Conservation (phyloP, 768 basidiomycete species). For the Calocera cornea region DNA sequence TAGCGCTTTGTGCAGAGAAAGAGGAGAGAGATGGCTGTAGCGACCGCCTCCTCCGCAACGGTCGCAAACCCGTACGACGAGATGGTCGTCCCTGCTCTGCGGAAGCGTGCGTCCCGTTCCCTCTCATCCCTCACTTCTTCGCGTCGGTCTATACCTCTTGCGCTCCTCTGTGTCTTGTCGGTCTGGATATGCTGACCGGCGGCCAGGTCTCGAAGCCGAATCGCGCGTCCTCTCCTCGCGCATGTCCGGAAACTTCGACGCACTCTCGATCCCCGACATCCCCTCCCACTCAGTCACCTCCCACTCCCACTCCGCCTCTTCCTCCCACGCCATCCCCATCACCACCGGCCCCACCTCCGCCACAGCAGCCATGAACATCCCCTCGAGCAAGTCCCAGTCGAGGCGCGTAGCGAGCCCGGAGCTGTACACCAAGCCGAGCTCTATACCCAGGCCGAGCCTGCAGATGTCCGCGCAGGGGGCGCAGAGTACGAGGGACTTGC, state of each 20-base stretch:
- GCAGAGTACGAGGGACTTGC: background rate
- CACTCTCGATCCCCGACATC: constrained; percentile 14
- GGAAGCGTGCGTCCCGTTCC: constrained; percentile 46
- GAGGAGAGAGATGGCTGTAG: background rate
- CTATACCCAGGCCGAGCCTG: constrained; percentile 37
- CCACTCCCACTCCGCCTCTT: background rate
- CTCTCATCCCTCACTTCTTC: background rate
- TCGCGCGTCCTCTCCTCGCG: constrained; percentile 64
- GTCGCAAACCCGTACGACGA: constrained; percentile 50
- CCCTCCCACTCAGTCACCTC: constrained; percentile 7
- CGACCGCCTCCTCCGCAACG: constrained; percentile 4
- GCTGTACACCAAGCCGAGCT: constrained; percentile 26
- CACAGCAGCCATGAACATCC: constrained; percentile 14
- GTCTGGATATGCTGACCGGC: too few species aligned
- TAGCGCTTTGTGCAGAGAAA: background rate
- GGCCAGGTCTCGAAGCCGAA: constrained; percentile 62
- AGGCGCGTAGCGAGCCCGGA: constrained; percentile 1
- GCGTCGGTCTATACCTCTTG: background rate
- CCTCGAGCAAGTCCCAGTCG: constrained; percentile 10
- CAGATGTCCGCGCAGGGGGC: constrained; percentile 16
- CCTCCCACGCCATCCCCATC: constrained; percentile 15
- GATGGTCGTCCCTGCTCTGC: constrained; percentile 63
- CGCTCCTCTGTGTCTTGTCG: too few species aligned
- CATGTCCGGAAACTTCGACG: constrained; percentile 57
- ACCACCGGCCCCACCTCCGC: constrained; percentile 10